Percentiles rank a stretch among this genome's conserved stretches.
Conservation (phyloP, 2,329 filamentous ascomycete species). For the Fusarium agapanthi region DNA sequence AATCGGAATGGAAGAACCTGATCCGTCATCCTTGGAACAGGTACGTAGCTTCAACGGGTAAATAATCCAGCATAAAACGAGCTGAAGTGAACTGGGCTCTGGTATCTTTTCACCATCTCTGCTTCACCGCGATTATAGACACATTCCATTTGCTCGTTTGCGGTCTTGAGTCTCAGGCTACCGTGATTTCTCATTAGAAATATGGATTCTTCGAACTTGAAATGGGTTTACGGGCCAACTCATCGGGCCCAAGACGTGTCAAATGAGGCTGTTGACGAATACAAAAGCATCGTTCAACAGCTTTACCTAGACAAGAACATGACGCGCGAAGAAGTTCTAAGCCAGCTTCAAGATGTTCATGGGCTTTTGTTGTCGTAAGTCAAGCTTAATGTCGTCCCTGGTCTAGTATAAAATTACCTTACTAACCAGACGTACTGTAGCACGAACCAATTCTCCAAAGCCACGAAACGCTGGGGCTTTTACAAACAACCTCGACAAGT, state of each 20-base stretch:
- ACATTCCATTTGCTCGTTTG: rapidly evolving
- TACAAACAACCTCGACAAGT: background rate
- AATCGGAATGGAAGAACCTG: background rate
- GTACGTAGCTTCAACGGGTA: rapidly evolving
- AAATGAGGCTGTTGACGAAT: background rate
- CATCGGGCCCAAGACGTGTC: background rate
- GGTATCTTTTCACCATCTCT: background rate
- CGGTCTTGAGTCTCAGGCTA: rapidly evolving
- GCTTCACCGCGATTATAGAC: rapidly evolving
- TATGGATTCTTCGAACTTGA: rapidly evolving
- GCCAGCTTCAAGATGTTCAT: rapidly evolving
- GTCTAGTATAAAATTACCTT: background rate
- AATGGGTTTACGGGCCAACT: background rate
- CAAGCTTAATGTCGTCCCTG: background rate
- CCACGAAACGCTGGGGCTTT: background rate
- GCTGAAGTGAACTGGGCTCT: background rate
- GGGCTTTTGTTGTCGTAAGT: background rate
- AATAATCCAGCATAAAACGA: background rate
- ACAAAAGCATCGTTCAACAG: background rate
- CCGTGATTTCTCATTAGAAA: rapidly evolving
- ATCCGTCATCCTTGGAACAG: background rate
- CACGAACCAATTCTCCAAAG: background rate
- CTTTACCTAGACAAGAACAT: rapidly evolving
- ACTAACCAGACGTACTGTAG: background rate
- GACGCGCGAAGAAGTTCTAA: background rate